Percentiles rank a stretch among this genome's conserved stretches.
phyloP scores from a whole-genome alignment of 2,329 filamentous ascomycete genomes.

The Aureobasidium uvarum region DNA sequence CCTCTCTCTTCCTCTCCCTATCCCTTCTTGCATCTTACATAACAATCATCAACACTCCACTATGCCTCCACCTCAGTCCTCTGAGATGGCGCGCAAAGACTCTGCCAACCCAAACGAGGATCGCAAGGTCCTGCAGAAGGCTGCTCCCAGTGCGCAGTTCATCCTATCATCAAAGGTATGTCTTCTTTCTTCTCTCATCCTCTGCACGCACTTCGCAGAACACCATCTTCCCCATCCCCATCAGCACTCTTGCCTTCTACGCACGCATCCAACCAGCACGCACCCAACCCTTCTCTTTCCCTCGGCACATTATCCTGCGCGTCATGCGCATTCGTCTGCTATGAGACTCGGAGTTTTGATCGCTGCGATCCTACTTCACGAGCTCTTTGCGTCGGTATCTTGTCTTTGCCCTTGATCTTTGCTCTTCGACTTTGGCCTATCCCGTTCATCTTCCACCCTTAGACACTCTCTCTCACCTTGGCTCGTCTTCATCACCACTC shows the following conservation, averaged over 20 bases:
- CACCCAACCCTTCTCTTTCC: too few relatives aligned
- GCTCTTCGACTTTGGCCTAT: neutral
- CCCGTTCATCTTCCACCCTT: neutral
- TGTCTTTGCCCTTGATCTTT: neutral
- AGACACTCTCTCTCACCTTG: neutral
- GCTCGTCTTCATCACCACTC: neutral
- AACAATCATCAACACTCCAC: neutral
- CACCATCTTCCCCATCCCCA: neutral
- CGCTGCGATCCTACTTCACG: neutral
- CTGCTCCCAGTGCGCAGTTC: neutral
- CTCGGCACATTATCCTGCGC: neutral
- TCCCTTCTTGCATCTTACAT: conserved; percentile 3
- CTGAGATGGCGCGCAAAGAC: neutral
- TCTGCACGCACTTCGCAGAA: neutral
- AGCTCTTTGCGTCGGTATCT: neutral
- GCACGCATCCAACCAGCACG: neutral
- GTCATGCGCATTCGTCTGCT: neutral
- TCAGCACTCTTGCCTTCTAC: neutral
- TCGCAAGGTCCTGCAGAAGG: neutral
- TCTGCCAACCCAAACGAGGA: neutral
- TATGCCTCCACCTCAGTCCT: conserved; percentile 2
- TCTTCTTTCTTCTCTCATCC: neutral
- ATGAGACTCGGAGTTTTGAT: neutral
- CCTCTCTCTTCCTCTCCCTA: neutral
- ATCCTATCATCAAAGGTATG: conserved; percentile 8